Evolutionary conservation across 768 basidiomycete genomes (phyloP).

Genomic region (Tylopilus subfusipes): DNA sequence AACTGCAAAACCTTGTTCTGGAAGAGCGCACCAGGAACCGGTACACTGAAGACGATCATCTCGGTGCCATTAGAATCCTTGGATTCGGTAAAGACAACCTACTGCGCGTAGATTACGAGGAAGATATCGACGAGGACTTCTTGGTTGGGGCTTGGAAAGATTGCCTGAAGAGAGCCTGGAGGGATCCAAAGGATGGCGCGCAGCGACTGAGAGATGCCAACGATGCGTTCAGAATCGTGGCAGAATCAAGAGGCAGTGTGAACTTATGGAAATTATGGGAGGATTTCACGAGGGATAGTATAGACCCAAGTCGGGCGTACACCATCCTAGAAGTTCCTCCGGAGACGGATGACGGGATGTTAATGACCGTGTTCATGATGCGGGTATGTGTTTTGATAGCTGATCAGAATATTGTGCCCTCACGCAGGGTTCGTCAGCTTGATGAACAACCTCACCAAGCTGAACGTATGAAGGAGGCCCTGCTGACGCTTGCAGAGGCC

Average conservation of each 20-base stretch:
- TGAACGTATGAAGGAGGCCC: constrained; percentile 70
- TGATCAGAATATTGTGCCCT: constrained; percentile 2
- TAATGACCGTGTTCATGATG: constrained; percentile 68
- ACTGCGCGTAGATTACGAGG: constrained; percentile 65
- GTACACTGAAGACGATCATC: constrained; percentile 57
- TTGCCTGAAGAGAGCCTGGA: constrained; percentile 56
- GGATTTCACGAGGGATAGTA: constrained; percentile 48
- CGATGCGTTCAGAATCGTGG: constrained; percentile 66
- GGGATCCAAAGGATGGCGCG: constrained; percentile 39
- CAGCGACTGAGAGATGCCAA: constrained; percentile 53
- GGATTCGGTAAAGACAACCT: constrained; percentile 64
- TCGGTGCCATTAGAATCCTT: constrained; percentile 45
- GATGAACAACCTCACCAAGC: constrained; percentile 66
- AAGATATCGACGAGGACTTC: constrained; percentile 66
- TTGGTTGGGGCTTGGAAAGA: constrained; percentile 67
- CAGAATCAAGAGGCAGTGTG: constrained; percentile 56
- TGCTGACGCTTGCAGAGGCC: constrained; percentile 69
- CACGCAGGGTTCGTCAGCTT: constrained; percentile 41
- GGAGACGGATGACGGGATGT: constrained; percentile 74
- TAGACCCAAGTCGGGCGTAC: constrained; percentile 73
- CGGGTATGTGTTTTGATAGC: constrained; percentile 44
- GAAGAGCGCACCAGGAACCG: constrained; percentile 63
- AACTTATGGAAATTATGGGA: constrained; percentile 51
- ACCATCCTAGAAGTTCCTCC: constrained; percentile 62
- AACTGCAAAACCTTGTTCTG: constrained; percentile 54